phyloP scores from a whole-genome alignment of 805 yeast genomes.

The Cyberlindnera xishuangbannaensis region DNA sequence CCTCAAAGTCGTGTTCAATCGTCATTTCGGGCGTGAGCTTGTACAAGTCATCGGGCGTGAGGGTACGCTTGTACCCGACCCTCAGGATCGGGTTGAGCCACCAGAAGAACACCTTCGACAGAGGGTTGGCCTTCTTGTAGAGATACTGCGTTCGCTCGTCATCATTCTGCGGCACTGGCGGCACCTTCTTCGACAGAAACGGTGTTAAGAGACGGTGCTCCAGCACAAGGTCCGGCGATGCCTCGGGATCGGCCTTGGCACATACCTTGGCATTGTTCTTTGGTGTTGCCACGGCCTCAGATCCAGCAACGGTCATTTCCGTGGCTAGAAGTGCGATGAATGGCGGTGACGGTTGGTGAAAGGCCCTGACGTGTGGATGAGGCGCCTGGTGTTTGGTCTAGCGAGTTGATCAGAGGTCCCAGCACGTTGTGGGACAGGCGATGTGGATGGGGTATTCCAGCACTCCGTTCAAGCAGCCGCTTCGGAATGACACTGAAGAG shows the following conservation, averaged over 20 bases:
- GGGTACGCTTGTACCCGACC: constrained; percentile 67
- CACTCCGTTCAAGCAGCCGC: no score
- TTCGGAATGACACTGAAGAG: no score
- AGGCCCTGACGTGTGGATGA: no score
- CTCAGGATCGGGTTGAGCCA: constrained; percentile 62
- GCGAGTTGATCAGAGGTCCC: no score
- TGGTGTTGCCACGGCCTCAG: no score
- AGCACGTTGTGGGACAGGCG: no score
- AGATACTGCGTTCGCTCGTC: constrained; percentile 48
- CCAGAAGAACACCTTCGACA: constrained; percentile 48
- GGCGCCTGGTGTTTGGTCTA: no score
- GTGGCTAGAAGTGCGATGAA: no score
- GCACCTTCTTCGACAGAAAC: constrained; percentile 35
- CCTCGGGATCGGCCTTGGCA: constrained; percentile 1
- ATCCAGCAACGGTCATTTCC: no score
- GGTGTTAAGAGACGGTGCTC: constrained; percentile 32
- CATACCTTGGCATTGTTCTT: no score
- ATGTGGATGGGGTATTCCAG: no score
- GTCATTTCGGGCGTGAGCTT: constrained; percentile 36
- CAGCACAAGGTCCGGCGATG: constrained; percentile 11
- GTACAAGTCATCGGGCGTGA: constrained; percentile 58
- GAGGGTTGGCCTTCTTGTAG: constrained; percentile 29
- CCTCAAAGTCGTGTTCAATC: constrained; percentile 35
- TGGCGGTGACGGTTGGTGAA: no score
- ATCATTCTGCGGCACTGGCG: constrained; percentile 46